phyloP scores from a whole-genome alignment of 2,329 filamentous ascomycete genomes.

The Westerdykella aurantiaca region DNA sequence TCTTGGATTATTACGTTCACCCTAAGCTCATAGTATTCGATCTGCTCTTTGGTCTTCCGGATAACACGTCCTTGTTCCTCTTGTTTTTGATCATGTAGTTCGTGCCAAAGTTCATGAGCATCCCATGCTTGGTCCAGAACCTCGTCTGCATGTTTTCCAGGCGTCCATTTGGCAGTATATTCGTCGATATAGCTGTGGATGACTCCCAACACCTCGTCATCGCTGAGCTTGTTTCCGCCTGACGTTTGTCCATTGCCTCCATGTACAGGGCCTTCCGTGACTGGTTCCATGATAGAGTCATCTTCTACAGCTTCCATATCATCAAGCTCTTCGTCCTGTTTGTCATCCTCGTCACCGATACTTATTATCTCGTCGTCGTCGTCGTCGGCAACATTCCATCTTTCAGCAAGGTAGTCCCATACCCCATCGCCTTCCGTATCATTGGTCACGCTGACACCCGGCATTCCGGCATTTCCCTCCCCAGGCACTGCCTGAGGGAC shows the following conservation, averaged over 20 bases:
- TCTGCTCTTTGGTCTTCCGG: constrained; percentile 9
- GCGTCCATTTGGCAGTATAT: constrained; percentile 16
- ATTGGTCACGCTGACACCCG: too few relatives aligned
- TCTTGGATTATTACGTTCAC: constrained; percentile 17
- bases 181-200: constrained; percentile 24
- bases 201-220: constrained; percentile 14
- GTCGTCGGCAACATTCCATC: constrained; percentile 40
- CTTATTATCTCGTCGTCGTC: background rate
- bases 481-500: too few relatives aligned
- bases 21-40: constrained; percentile 11
- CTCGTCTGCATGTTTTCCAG: constrained; percentile 7
- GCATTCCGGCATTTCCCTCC: too few relatives aligned
- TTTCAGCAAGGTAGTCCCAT: constrained; percentile 37
- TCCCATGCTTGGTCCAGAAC: constrained; percentile 9
- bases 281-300: constrained; percentile 3
- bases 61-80: constrained; percentile 7
- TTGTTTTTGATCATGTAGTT: constrained; percentile 13
- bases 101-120: constrained; percentile 14
- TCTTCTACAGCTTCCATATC: constrained; percentile 8
- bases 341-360: background rate
- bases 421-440: background rate
- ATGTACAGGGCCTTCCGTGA: background rate
- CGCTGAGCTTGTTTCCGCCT: constrained; percentile 8
- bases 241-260: background rate
- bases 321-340: constrained; percentile 4